phyloP scores from a whole-genome alignment of 1,284 basidiomycete species.

The Boletus albobrunnescens region DNA sequence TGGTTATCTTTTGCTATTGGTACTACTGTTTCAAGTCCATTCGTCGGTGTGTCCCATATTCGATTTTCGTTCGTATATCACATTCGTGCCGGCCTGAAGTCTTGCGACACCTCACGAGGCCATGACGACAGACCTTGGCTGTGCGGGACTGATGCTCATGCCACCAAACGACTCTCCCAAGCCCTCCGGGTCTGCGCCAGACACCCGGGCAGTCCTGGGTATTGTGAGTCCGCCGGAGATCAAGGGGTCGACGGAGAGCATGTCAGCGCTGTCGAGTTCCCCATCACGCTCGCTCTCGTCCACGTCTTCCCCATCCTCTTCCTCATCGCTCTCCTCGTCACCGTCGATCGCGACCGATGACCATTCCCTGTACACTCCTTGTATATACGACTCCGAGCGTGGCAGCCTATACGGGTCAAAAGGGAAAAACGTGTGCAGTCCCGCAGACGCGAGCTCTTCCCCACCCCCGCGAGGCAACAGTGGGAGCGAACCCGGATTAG shows the following conservation, averaged over 20 bases:
- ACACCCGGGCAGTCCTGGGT: conserved; percentile 9
- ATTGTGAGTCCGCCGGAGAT: conserved; percentile 18
- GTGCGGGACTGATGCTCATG: conserved; percentile 74
- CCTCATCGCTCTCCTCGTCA: conserved; percentile 64
- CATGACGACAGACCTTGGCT: conserved; percentile 16
- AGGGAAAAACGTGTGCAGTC: conserved; percentile 94
- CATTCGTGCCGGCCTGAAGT: too few relatives aligned
- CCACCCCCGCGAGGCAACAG: conserved; percentile 31
- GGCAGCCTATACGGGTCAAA: conserved; percentile 97
- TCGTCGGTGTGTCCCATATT: too few relatives aligned
- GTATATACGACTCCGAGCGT: conserved; percentile 63
- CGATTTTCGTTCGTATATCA: too few relatives aligned
- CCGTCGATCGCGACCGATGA: conserved; percentile 68
- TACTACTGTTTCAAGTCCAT: too few relatives aligned
- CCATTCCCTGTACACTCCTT: conserved; percentile 75
- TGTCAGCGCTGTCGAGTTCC: background rate
- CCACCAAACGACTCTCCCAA: conserved; percentile 65
- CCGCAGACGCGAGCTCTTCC: conserved; percentile 50
- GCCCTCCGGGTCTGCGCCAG: conserved; percentile 26
- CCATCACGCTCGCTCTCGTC: conserved; percentile 31
- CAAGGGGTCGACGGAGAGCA: background rate
- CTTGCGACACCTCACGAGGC: conserved; percentile 6
- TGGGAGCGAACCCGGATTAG: conserved; percentile 27
- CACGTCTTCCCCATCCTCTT: conserved; percentile 42
- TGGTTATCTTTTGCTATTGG: background rate